phyloP scores from a whole-genome alignment of 1,284 basidiomycete genomes.

The Ceratobasidium sp. region DNA sequence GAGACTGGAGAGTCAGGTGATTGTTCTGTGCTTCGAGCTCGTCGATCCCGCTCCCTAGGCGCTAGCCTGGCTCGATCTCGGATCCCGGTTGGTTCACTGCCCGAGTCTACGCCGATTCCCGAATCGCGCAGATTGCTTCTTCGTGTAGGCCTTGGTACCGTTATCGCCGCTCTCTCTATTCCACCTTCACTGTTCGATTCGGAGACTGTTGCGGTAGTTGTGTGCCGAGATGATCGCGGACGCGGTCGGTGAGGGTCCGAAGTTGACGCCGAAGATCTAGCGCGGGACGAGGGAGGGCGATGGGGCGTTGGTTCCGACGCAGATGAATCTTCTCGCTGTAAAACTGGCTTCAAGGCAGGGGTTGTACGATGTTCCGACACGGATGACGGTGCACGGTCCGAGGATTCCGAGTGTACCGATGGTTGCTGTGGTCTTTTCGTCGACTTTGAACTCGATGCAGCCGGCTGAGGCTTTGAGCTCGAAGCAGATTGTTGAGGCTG shows the following conservation, averaged over 20 bases:
- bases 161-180: background rate
- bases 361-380: conserved; percentile 9
- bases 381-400: conserved; percentile 22
- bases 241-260: background rate
- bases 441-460: background rate
- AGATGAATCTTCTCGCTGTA: background rate
- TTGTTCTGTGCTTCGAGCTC: background rate
- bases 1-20: background rate
- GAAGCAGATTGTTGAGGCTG: conserved; percentile 8
- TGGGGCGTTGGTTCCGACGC: background rate
- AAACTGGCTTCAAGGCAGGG: background rate
- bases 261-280: background rate
- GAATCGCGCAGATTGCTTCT: conserved; percentile 19
- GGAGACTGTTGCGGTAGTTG: conserved; percentile 1
- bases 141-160: background rate
- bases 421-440: background rate
- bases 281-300: background rate
- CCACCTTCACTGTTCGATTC: conserved; percentile 22
- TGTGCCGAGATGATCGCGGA: background rate
- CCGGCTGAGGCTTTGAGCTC: background rate
- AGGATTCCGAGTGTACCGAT: conserved; percentile 11
- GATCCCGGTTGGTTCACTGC: background rate
- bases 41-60: background rate
- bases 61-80: background rate
- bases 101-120: conserved; percentile 25